Base-by-base conservation (phyloP, 163 green algal genomes). In the Scenedesmus sp. region DNA sequence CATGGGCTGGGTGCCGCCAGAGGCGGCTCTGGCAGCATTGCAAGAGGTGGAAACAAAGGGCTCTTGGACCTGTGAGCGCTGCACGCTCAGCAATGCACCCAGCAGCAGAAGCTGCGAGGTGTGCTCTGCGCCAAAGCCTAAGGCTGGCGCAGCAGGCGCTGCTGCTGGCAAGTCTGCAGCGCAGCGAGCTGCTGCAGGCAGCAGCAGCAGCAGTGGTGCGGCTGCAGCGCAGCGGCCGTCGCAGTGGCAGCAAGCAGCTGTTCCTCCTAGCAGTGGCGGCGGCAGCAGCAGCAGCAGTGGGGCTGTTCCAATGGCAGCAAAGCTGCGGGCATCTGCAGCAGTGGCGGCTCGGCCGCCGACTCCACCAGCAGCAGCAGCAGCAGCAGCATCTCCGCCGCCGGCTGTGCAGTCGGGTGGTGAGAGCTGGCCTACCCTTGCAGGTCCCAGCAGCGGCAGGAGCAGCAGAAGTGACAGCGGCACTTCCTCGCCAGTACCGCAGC, bases 61-160 rank as follows among this genome's bases (percentile, higher is more conserved):
- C 90, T 94, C 93, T 84, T 98, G 96, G 96, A 56, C 57, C 7
- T 98, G 96, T 88, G 77, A 87, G 20, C 67, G 76, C 4, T 98
- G 96, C 89, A 96, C 90, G 20, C 94, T 97, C 18, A 84, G 96
- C 89, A 98, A 98, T 67, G 95, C 94, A 13, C 96, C 95, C 3
- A 86, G 90, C 74, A 91, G 89, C 66, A 64, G 18, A 15, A 55
- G 60, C 15, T 96, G 94, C 87, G 94, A 96, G 83, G 74, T 84
- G 8, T 95, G 94, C 82, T 34, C 56, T 20, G 81, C 76, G 10
- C 59, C 84, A 46, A 57, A 46, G 15, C 57, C 82, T 9, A 88
- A 88, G 56, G 70, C 23, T 5, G 73, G 46, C 0, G 83, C 67
- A 70, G 55, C 82, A 15, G 54, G 60, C 13, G 82, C 67, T 26